phyloP scores from a whole-genome alignment of 257 asterid species.

The Solanum arcanum region DNA sequence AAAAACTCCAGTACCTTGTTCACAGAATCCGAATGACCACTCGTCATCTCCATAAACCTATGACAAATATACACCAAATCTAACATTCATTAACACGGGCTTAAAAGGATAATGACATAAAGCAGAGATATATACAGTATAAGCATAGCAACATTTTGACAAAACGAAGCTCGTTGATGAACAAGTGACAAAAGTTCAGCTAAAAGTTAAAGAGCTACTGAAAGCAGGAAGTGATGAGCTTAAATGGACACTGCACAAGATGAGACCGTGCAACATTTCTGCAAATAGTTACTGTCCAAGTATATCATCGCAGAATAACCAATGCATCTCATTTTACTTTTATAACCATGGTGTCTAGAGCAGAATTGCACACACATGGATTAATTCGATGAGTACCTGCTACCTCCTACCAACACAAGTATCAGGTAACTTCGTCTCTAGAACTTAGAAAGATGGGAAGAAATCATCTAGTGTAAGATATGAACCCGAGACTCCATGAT shows the following conservation, averaged over 20 bases:
- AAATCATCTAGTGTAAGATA: background rate
- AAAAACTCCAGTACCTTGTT: slow-evolving; percentile 91
- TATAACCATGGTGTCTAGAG: background rate
- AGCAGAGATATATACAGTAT: background rate
- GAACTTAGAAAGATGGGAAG: background rate
- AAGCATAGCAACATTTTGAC: background rate
- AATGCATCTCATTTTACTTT: background rate
- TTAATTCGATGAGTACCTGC: background rate
- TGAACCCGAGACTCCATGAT: background rate
- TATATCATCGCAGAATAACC: background rate
- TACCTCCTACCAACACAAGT: background rate
- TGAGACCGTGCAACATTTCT: background rate
- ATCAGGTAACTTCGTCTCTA: background rate
- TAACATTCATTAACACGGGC: background rate
- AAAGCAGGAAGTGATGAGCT: background rate
- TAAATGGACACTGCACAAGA: background rate
- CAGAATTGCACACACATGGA: background rate
- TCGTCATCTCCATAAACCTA: slow-evolving; percentile 79
- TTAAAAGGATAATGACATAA: background rate
- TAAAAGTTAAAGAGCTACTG: background rate
- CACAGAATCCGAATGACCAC: slow-evolving; percentile 99
- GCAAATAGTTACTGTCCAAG: background rate
- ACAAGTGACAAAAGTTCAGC: background rate
- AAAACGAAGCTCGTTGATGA: background rate
- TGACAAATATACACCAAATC: background rate